Conservation (phyloP, 1,284 basidiomycete species). For the Omphalotus olearius region DNA sequence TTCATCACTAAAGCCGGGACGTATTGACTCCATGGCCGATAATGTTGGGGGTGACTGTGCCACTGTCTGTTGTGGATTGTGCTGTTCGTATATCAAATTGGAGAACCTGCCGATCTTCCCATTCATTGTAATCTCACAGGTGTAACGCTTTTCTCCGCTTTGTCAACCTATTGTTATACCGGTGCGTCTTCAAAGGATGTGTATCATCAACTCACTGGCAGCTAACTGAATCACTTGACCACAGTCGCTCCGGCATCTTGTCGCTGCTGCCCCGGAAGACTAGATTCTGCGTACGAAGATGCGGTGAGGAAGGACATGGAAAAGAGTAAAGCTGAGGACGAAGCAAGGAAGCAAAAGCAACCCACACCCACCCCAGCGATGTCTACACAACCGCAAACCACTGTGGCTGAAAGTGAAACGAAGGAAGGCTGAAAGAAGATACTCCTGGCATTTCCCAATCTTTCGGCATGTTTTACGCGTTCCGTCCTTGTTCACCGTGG, state of each 20-base stretch:
- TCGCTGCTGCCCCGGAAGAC: neutral
- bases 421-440: no score
- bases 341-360: slow-evolving; percentile 3
- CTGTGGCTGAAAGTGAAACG: no score
- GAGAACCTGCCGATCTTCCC: neutral
- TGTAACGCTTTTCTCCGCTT: neutral
- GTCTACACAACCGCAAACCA: no score
- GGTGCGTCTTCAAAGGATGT: neutral
- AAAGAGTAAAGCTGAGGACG: slow-evolving; percentile 4
- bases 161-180: slow-evolving; percentile 1
- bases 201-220: neutral
- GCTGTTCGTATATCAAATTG: neutral
- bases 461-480: no score
- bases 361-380: neutral
- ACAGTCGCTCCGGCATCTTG: slow-evolving; percentile 1
- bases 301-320: slow-evolving; percentile 3
- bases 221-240: no score
- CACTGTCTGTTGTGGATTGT: neutral
- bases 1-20: no score
- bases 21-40: neutral
- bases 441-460: no score
- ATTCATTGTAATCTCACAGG: neutral
- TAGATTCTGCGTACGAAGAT: neutral
- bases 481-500: no score
- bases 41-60: neutral